Evolutionary conservation across 78 protist species (phyloP).

Genomic region (Cavenderia fasciculata): DNA sequence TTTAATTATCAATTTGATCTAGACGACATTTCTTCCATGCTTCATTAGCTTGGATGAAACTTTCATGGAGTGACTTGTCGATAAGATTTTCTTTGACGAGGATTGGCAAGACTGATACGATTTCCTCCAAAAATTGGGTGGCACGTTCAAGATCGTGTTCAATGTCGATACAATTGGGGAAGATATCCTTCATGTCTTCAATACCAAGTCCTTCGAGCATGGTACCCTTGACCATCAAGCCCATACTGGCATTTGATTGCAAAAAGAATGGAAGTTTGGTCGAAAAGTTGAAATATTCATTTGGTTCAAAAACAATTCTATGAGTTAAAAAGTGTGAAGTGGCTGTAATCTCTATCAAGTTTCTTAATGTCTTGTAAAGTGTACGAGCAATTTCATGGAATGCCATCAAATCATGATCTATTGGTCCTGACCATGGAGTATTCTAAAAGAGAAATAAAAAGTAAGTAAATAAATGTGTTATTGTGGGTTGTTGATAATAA

Average conservation of each 20-base stretch:
- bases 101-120: neutral
- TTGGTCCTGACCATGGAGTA: slow-evolving; percentile 72
- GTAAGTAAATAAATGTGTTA: neutral
- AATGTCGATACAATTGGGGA: slow-evolving; percentile 47
- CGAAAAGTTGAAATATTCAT: slow-evolving; percentile 49
- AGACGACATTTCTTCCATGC: slow-evolving; percentile 7
- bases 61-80: neutral
- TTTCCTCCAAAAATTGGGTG: slow-evolving; percentile 16
- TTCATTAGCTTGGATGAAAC: slow-evolving; percentile 21
- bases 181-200: slow-evolving; percentile 15
- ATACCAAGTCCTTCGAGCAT: slow-evolving; percentile 31
- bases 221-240: slow-evolving; percentile 57
- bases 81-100: neutral
- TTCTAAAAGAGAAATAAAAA: slow-evolving; percentile 1
- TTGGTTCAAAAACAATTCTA: slow-evolving; percentile 51
- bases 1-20: slow-evolving; percentile 14
- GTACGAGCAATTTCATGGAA: slow-evolving; percentile 62
- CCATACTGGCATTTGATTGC: slow-evolving; percentile 71
- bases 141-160: slow-evolving; percentile 44
- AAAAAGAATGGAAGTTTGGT: slow-evolving; percentile 51
- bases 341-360: slow-evolving; percentile 39
- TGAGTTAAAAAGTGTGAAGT: slow-evolving; percentile 41
- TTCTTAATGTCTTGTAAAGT: slow-evolving; percentile 57
- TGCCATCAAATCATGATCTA: slow-evolving; percentile 75
- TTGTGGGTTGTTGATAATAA: neutral